Evolutionary conservation across 129 eudicot species (phyloP).

Genomic region (Centaurea solstitialis): DNA sequence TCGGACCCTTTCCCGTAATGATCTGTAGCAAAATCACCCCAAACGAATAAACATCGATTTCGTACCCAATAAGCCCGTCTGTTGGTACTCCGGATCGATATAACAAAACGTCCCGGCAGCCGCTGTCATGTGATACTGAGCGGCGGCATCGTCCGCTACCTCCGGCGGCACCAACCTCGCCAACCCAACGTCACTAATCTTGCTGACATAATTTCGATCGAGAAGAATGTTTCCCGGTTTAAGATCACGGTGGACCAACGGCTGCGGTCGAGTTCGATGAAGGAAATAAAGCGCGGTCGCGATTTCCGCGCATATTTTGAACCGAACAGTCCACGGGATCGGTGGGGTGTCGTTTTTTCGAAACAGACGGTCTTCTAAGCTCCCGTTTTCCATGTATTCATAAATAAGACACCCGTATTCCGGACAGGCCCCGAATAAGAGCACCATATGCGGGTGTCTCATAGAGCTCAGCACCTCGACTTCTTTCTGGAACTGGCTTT

Average conservation of each 20-base stretch:
- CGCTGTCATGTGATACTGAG: slow-evolving; percentile 62
- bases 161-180: slow-evolving; percentile 59
- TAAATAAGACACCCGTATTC: slow-evolving; percentile 63
- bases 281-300: slow-evolving; percentile 65
- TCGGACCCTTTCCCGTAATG: slow-evolving; percentile 51
- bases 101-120: slow-evolving; percentile 77
- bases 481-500: slow-evolving; percentile 56
- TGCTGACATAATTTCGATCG: slow-evolving; percentile 49
- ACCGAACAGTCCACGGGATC: slow-evolving; percentile 53
- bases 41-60: slow-evolving; percentile 58
- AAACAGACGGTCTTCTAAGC: slow-evolving; percentile 64
- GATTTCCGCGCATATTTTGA: slow-evolving; percentile 55
- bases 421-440: slow-evolving; percentile 68
- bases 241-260: slow-evolving; percentile 68
- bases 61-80: slow-evolving; percentile 57
- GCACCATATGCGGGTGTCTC: slow-evolving; percentile 73
- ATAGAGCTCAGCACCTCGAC: slow-evolving; percentile 55
- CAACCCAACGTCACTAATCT: slow-evolving; percentile 62
- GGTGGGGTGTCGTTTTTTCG: slow-evolving; percentile 49
- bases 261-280: slow-evolving; percentile 61
- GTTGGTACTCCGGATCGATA: slow-evolving; percentile 74
- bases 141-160: slow-evolving; percentile 39
- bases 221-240: slow-evolving; percentile 68
- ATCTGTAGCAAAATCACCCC: slow-evolving; percentile 56
- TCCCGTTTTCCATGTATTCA: slow-evolving; percentile 65